These are phyloP conservation scores for Penicillium sp. DNA, from an alignment of 2,329 filamentous ascomycete species.

Conservation along the genomic window DNA sequence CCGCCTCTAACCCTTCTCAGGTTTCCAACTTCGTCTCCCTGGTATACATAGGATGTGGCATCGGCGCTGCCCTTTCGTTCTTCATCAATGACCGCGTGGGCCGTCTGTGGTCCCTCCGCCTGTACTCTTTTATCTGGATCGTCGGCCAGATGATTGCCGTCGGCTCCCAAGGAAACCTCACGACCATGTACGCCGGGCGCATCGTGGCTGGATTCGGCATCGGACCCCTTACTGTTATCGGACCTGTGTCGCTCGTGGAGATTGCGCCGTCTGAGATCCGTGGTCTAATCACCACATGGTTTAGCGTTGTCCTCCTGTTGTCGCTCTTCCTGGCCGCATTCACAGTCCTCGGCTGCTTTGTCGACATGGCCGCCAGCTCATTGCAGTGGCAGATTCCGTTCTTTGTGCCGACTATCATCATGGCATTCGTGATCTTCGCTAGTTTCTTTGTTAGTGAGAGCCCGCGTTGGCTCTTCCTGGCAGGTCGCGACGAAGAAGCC, in stretches of 20 bases:
- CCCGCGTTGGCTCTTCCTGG: slow-evolving; percentile 34
- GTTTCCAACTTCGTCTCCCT: slow-evolving; percentile 38
- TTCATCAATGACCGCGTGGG: slow-evolving; percentile 40
- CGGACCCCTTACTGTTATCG: slow-evolving; percentile 36
- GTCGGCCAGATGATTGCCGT: slow-evolving; percentile 22
- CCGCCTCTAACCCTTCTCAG: slow-evolving; percentile 22
- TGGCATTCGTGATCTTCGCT: slow-evolving; percentile 22
- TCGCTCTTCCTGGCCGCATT: slow-evolving; percentile 31
- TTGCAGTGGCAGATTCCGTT: slow-evolving; percentile 34
- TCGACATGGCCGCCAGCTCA: slow-evolving; percentile 24
- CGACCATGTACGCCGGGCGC: slow-evolving; percentile 33
- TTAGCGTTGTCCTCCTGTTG: slow-evolving; percentile 35
- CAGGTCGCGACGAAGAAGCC: slow-evolving; percentile 25
- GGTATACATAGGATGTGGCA: slow-evolving; percentile 30
- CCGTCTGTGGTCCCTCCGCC: slow-evolving; percentile 36
- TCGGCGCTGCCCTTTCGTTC: slow-evolving; percentile 32
- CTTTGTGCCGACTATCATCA: slow-evolving; percentile 28
- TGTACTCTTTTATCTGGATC: slow-evolving; percentile 31
- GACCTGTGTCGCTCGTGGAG: slow-evolving; percentile 38
- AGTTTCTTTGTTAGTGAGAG: slow-evolving; percentile 32
- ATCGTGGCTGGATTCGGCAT: slow-evolving; percentile 39
- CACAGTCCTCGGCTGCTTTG: slow-evolving; percentile 32
- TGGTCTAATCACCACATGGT: slow-evolving; percentile 37
- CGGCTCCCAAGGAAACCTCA: slow-evolving; percentile 16
- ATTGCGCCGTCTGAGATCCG: slow-evolving; percentile 39